Conservation (phyloP, 202 grass and related monocot genomes). For the Setaria italica region DNA sequence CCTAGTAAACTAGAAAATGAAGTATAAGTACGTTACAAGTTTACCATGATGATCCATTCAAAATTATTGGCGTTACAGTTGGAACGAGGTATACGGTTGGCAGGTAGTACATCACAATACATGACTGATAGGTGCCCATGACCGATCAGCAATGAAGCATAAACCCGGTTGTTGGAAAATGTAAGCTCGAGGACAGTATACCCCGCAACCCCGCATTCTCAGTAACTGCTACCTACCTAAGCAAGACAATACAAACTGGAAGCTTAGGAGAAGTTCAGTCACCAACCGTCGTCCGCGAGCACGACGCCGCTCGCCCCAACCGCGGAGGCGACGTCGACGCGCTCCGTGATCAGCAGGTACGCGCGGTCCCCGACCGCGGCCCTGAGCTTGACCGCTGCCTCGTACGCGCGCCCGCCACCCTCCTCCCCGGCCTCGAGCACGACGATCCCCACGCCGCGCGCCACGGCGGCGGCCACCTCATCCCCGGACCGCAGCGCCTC, state of each 20-base stretch:
- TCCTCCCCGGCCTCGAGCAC: constrained; percentile 79
- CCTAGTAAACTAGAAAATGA: not conserved
- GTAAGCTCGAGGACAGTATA: constrained; percentile 12
- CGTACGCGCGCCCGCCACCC: constrained; percentile 75
- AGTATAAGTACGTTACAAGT: not conserved
- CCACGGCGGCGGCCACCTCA: constrained; percentile 55
- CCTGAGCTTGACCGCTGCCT: constrained; percentile 82
- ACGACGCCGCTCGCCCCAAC: constrained; percentile 88
- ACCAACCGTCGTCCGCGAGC: constrained; percentile 88
- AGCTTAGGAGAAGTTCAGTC: constrained; percentile 16
- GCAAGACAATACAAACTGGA: constrained; percentile 11
- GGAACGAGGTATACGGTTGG: not conserved
- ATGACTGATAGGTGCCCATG: not conserved
- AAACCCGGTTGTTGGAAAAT: constrained; percentile 9
- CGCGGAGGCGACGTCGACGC: constrained; percentile 84
- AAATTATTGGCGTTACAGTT: not conserved
- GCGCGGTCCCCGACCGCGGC: constrained; percentile 68
- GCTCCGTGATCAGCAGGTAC: constrained; percentile 81
- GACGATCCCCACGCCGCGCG: constrained; percentile 71
- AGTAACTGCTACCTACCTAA: not conserved
- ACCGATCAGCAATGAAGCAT: constrained; percentile 8
- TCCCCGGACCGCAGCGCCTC: constrained; percentile 57
- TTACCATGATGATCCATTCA: not conserved
- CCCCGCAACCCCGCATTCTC: not conserved
- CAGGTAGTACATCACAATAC: not conserved